Conservation (phyloP, 2,329 filamentous ascomycete species). For the Sporothrix inflata region DNA sequence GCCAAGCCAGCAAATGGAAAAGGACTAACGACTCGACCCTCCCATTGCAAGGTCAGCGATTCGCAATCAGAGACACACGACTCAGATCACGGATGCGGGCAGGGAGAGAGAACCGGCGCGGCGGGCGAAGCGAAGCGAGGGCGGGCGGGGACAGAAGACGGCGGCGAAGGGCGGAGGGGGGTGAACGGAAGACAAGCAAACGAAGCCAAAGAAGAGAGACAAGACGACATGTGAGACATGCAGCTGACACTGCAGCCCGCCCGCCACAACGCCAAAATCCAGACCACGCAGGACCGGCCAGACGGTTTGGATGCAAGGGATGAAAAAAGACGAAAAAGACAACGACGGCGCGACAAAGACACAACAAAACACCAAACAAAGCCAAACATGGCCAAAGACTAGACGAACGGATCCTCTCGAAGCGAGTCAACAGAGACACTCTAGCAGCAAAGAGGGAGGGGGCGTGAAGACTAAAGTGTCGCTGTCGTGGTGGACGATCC, state of each 20-base stretch:
- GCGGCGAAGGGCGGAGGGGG: background rate
- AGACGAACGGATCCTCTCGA: background rate
- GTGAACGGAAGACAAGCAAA: background rate
- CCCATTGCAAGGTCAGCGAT: background rate
- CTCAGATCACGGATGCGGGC: conserved; percentile 22
- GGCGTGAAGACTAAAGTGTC: background rate
- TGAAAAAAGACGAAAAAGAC: conserved; percentile 2
- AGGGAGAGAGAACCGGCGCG: background rate
- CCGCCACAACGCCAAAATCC: background rate
- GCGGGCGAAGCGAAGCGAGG: background rate
- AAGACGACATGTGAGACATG: conserved; percentile 16
- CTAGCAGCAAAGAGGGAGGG: background rate
- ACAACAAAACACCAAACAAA: background rate
- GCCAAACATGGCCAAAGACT: background rate
- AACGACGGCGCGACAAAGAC: background rate
- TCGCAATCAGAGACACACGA: conserved; percentile 25
- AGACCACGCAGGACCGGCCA: conserved; percentile 20
- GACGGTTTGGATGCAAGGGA: conserved; percentile 20
- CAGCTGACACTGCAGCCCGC: background rate
- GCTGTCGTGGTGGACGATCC: background rate
- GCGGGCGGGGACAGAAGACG: background rate
- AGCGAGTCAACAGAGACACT: conserved; percentile 1
- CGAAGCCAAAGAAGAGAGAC: background rate
- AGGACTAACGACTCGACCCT: background rate
- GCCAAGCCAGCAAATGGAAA: background rate